Percentiles rank a stretch among this genome's conserved stretches.
Conservation (phyloP, 1,139 yeast species). For the Debaryomycetaceae sp. region DNA sequence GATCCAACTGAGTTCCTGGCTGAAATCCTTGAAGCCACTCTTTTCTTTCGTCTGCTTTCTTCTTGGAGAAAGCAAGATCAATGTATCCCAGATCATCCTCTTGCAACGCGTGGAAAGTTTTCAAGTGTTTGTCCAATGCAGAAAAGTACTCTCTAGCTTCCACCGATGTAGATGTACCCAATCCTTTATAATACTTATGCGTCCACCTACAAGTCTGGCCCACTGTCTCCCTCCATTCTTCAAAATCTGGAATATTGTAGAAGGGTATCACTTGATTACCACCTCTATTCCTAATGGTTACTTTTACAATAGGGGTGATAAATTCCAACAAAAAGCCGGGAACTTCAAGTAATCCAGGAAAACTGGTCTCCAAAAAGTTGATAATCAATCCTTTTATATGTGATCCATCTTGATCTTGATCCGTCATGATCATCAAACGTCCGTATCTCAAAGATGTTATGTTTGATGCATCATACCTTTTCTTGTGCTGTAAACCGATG, state of each 20-base stretch:
- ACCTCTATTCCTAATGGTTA: conserved; percentile 67
- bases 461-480: conserved; percentile 61
- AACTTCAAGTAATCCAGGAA: conserved; percentile 86
- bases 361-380: conserved; percentile 88
- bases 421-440: conserved; percentile 98
- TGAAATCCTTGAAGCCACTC: conserved; percentile 89
- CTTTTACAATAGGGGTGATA: conserved; percentile 95
- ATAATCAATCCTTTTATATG: conserved; percentile 96
- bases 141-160: conserved; percentile 92
- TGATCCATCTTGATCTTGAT: conserved; percentile 99
- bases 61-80: conserved; percentile 92
- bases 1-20: conserved; percentile 93
- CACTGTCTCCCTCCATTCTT: conserved; percentile 84
- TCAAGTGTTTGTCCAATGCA: conserved; percentile 81
- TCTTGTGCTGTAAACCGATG: conserved; percentile 92
- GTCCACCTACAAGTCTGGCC: conserved; percentile 79
- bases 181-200: conserved; percentile 96
- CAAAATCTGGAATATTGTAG: conserved; percentile 95
- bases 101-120: conserved; percentile 77
- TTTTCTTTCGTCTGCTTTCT: conserved; percentile 95
- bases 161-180: conserved; percentile 83
- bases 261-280: conserved; percentile 60
- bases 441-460: conserved; percentile 84
- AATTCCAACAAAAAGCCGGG: conserved; percentile 94
- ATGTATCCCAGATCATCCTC: conserved; percentile 78